Conservation (phyloP, 805 yeast species). For the Ogataea glucozyma region DNA sequence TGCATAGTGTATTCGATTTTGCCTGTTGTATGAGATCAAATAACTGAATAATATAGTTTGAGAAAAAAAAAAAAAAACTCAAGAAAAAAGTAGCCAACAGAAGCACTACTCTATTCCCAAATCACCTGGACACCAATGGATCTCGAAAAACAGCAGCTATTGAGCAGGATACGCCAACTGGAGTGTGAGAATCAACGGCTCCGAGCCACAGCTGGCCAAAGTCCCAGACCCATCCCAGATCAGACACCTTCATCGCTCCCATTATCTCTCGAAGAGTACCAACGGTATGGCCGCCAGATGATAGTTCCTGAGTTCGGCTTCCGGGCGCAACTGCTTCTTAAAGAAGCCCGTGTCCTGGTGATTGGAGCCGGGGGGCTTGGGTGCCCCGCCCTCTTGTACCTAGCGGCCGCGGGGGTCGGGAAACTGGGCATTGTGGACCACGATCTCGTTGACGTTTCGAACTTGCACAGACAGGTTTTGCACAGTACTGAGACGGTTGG, state of each 20-base stretch:
- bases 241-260: slow-evolving; percentile 2
- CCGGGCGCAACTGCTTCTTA: slow-evolving; percentile 59
- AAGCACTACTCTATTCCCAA: too few relatives aligned
- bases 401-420: slow-evolving; percentile 89
- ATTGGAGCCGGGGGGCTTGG: slow-evolving; percentile 98
- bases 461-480: slow-evolving; percentile 85
- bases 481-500: slow-evolving; percentile 73
- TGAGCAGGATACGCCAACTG: slow-evolving; percentile 28
- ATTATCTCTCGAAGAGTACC: slow-evolving; percentile 60
- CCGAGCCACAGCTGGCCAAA: slow-evolving; percentile 4
- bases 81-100: neutral
- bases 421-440: slow-evolving; percentile 82
- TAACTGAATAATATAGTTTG: too few relatives aligned
- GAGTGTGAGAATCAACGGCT: slow-evolving; percentile 12
- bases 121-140: too few relatives aligned
- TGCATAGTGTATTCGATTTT: neutral
- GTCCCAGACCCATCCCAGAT: neutral
- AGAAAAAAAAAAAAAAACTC: neutral
- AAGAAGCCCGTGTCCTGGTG: slow-evolving; percentile 62
- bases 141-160: slow-evolving; percentile 19
- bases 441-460: slow-evolving; percentile 81
- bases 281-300: slow-evolving; percentile 92
- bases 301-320: slow-evolving; percentile 78
- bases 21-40: too few relatives aligned
- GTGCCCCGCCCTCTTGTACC: slow-evolving; percentile 82